Evolutionary conservation across 441 rosid species (phyloP).

Genomic region (Macaranga tanarius): DNA sequence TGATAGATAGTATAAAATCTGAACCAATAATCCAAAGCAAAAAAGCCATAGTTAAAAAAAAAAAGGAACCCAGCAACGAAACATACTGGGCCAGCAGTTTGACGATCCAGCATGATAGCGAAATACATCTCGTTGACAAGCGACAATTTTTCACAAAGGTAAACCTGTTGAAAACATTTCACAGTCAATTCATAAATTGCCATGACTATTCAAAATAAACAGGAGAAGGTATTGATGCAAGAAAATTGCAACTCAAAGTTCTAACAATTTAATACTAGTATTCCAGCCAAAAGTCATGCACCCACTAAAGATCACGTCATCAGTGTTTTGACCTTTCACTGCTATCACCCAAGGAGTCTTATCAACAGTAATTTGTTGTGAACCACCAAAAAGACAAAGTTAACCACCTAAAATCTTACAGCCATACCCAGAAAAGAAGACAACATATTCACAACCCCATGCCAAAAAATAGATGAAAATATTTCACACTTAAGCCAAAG

Average conservation of each 20-base stretch:
- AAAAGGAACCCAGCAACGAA: slow-evolving; percentile 14
- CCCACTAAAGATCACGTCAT: neutral
- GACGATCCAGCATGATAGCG: slow-evolving; percentile 93
- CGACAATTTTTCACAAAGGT: slow-evolving; percentile 85
- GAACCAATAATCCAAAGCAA: slow-evolving; percentile 6
- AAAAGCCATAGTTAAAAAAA: neutral
- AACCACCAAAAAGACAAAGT: slow-evolving; percentile 5
- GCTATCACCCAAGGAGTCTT: neutral
- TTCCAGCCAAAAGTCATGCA: neutral
- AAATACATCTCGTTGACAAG: slow-evolving; percentile 98
- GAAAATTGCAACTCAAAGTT: neutral
- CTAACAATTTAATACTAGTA: slow-evolving; percentile 1
- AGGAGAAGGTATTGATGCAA: neutral
- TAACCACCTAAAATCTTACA: neutral
- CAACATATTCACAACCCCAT: neutral
- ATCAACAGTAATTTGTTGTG: neutral
- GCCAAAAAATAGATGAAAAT: neutral
- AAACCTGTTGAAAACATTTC: slow-evolving; percentile 55
- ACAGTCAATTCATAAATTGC: neutral
- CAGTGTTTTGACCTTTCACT: too few relatives aligned
- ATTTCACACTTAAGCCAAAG: neutral
- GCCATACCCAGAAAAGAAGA: neutral
- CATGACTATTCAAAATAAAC: neutral
- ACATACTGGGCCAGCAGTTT: slow-evolving; percentile 93
- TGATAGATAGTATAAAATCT: neutral